These are phyloP conservation scores for Diaporthe citri DNA, from an alignment of 2,329 filamentous ascomycete genomes.

Conservation along the genomic window DNA sequence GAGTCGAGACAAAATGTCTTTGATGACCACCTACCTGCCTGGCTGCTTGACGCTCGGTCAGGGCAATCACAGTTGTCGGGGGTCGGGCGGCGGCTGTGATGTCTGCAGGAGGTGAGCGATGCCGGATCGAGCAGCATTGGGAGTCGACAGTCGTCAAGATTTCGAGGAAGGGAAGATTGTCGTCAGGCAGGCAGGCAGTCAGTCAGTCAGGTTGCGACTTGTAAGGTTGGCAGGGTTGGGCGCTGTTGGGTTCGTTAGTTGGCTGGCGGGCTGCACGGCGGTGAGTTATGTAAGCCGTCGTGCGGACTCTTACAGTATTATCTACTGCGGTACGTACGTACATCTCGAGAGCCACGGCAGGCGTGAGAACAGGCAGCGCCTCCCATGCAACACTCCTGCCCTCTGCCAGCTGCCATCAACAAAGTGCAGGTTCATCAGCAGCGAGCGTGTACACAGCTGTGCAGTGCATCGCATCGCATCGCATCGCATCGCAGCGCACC, in stretches of 20 bases:
- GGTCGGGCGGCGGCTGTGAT: conserved; percentile 9
- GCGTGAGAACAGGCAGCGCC: conserved; percentile 14
- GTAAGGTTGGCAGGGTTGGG: conserved; percentile 23
- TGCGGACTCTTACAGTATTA: too few relatives aligned
- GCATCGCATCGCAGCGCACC: neutral
- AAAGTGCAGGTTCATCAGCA: neutral
- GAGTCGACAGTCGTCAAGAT: neutral
- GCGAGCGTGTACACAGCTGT: neutral
- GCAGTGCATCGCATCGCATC: neutral
- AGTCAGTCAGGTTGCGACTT: neutral
- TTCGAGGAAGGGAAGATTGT: neutral
- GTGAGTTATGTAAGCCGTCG: neutral
- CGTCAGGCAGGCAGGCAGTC: neutral
- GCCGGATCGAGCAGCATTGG: neutral
- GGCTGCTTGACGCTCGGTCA: neutral
- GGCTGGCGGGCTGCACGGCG: neutral
- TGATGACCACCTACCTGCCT: neutral
- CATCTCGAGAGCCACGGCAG: conserved; percentile 15
- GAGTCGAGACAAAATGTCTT: conserved; percentile 5
- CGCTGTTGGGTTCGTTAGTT: conserved; percentile 1
- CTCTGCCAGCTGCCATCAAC: conserved; percentile 1
- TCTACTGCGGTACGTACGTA: too few relatives aligned
- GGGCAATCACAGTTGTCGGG: neutral
- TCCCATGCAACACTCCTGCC: neutral
- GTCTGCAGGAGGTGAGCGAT: conserved; percentile 1